Base-by-base conservation (phyloP, 352 stramenopile genomes). In the Plasmopara halstedii region DNA sequence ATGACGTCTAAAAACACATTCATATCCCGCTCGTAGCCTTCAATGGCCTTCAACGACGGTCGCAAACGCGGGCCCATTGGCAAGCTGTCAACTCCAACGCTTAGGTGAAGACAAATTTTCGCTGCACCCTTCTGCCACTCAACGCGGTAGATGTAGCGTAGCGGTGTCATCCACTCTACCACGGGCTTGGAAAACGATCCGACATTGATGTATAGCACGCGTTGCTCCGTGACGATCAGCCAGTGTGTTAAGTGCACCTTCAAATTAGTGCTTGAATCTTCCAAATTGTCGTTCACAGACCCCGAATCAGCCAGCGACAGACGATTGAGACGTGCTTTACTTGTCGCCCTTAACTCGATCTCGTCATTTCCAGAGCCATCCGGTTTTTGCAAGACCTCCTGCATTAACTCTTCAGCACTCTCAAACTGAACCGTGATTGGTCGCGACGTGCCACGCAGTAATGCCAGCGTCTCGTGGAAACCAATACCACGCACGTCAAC, bases 161-260 rank as follows among this genome's bases (percentile, higher is more conserved):
- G 57, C n/a, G 83, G 83, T 17, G 79, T 89, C 72, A 88, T 91
- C 83, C 83, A 94, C 46, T 94, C 81, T 8, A 94, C 79, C 17
- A 91, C 54, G 0, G 83, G 80, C 20, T 87, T 79, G 6, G 67
- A 69, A 18, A 82, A 76, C 21, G 74, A 89, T 2, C 74, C 75
- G 2, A 92, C 81, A 42, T 88, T 89, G 45, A 93, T 88, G 52
- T 93, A 93, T 43, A 94, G 48, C 18, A 71, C 83, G 11, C 81
- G 76, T 44, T 89, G 73, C 47, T 94, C 83, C 13, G 83, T 94
- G 36, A 94, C 82, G 22, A 94, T 92, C 21, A 93, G 53, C 83
- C 83, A 94, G 52, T 94, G 83, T 2, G 62, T 68, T 45, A 91
- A 48, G 36, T 88, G 73, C 9, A 94, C 81, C 38, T 79, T 80